Evolutionary conservation across 768 basidiomycete species (phyloP).

Genomic region (Favolaschia claudopus): DNA sequence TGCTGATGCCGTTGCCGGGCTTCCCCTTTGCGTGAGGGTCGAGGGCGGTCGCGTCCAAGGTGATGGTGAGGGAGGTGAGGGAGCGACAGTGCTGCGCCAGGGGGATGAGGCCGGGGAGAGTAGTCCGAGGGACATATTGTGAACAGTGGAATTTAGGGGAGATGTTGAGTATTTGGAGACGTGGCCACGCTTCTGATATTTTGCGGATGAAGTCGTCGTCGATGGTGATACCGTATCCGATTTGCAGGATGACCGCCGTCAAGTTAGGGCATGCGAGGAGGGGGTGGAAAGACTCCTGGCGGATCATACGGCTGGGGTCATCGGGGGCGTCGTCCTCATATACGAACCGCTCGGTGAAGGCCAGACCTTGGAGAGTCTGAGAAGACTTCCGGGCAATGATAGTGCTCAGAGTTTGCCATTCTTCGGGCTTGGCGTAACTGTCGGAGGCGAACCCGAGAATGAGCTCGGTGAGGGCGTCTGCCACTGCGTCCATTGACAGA

Average conservation of each 20-base stretch:
- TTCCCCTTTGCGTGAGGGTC: neutral
- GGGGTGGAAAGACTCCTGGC: neutral
- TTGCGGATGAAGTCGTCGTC: neutral
- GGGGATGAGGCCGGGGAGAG: conserved; percentile 3
- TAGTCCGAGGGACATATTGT: neutral
- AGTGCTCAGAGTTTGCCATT: neutral
- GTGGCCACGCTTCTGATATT: conserved; percentile 3
- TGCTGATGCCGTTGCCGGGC: conserved; percentile 6
- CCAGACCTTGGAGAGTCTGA: neutral
- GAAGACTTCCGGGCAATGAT: neutral
- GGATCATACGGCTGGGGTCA: neutral
- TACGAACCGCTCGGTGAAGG: neutral
- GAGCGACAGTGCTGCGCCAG: conserved; percentile 2
- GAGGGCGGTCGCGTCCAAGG: neutral
- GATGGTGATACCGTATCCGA: neutral
- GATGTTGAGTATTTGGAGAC: neutral
- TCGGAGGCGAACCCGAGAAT: neutral
- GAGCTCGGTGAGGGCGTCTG: neutral
- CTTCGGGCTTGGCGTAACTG: neutral
- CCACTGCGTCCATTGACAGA: conserved; percentile 1
- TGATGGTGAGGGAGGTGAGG: neutral
- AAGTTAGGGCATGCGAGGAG: conserved; percentile 2
- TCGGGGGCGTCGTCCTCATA: neutral
- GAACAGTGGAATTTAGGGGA: neutral
- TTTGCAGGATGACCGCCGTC: neutral